phyloP scores from a whole-genome alignment of 768 basidiomycete species.

The Chalciporus pseudorubinellus region DNA sequence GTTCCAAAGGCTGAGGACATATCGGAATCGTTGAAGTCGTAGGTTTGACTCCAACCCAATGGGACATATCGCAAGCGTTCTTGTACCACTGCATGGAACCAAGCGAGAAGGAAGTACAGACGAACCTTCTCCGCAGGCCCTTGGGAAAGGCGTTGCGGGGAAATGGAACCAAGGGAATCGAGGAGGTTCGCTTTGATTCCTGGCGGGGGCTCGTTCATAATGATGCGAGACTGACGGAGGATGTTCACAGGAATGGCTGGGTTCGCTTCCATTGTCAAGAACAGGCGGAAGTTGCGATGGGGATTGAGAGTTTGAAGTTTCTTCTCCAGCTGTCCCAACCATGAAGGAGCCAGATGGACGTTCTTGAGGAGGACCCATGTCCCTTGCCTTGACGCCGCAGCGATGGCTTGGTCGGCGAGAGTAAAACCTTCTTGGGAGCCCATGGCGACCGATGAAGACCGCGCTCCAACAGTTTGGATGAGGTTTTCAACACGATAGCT shows the following conservation, averaged over 20 bases:
- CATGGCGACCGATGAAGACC: conserved; percentile 93
- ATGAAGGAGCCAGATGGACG: conserved; percentile 91
- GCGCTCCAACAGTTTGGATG: conserved; percentile 69
- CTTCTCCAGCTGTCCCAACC: conserved; percentile 96
- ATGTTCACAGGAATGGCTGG: conserved; percentile 95
- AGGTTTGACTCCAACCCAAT: conserved; percentile 93
- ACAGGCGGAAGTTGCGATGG: conserved; percentile 89
- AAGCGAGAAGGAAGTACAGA: conserved; percentile 93
- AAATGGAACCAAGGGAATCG: conserved; percentile 79
- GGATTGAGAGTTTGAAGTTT: conserved; percentile 90
- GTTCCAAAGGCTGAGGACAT: conserved; percentile 89
- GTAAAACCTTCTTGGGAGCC: conserved; percentile 98
- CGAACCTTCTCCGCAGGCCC: conserved; percentile 93
- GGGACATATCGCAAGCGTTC: conserved; percentile 96
- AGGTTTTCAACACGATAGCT: conserved; percentile 92
- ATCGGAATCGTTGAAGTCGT: conserved; percentile 99
- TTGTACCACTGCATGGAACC: conserved; percentile 98
- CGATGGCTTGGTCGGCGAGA: conserved; percentile 94
- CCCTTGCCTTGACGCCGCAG: conserved; percentile 87
- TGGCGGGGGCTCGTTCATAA: conserved; percentile 99
- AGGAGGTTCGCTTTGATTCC: conserved; percentile 95
- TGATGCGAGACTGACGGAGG: conserved; percentile 88
- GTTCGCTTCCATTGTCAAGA: conserved; percentile 98
- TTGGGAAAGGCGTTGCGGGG: conserved; percentile 66
- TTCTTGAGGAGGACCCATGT: conserved; percentile 98